These are phyloP conservation scores for Hypoxylon cercidicola DNA, from an alignment of 495 filamentous ascomycete species.

Conservation along the genomic window DNA sequence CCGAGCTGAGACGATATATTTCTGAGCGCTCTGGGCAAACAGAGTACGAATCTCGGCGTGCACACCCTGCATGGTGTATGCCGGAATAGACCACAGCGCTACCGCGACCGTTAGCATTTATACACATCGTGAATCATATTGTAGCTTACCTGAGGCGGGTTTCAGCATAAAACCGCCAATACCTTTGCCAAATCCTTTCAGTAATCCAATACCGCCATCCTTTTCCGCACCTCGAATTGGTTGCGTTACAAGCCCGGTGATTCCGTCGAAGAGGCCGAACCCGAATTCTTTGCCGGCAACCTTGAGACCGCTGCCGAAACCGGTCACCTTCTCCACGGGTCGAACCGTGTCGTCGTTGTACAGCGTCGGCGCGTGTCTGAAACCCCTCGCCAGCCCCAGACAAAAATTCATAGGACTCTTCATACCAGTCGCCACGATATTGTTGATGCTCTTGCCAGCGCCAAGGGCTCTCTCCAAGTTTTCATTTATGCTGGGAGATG, in stretches of 20 bases:
- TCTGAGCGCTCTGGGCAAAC: conserved; percentile 70
- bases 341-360: conserved; percentile 82
- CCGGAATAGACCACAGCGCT: conserved; percentile 72
- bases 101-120: conserved; percentile 26
- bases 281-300: conserved; percentile 75
- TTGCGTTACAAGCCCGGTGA: conserved; percentile 77
- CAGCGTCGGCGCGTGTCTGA: conserved; percentile 83
- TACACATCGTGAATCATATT: conserved; percentile 11
- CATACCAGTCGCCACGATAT: conserved; percentile 75
- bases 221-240: conserved; percentile 73
- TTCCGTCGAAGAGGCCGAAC: conserved; percentile 73
- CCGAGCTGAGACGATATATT: conserved; percentile 77
- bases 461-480: conserved; percentile 66
- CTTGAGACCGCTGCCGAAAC: conserved; percentile 72
- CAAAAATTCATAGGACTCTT: conserved; percentile 84
- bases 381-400: conserved; percentile 80
- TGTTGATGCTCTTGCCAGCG: conserved; percentile 70
- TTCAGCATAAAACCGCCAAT: conserved; percentile 78
- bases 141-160: conserved; percentile 68
- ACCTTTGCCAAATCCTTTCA: conserved; percentile 81
- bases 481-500: conserved; percentile 14
- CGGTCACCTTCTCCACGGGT: conserved; percentile 74
- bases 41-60: conserved; percentile 75
- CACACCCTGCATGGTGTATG: conserved; percentile 79
- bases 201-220: conserved; percentile 72